Evolutionary conservation across 192 early-diverging fungal genomes (phyloP).

Genomic region (Dissophora globulifera): DNA sequence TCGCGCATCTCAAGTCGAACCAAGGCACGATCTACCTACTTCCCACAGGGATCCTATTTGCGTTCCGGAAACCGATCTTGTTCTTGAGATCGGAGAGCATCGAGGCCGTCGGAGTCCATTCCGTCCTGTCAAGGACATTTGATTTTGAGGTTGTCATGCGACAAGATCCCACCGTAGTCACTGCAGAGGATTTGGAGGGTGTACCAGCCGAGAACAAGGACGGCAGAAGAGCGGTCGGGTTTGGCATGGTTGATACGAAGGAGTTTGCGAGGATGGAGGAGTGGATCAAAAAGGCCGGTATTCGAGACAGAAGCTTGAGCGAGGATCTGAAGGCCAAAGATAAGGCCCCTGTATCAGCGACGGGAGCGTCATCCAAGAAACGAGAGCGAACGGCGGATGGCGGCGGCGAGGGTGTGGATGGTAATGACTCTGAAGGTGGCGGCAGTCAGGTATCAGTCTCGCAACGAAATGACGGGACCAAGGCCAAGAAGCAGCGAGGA

Average conservation of each 20-base stretch:
- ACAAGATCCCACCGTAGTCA: background rate
- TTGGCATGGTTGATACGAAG: constrained; percentile 47
- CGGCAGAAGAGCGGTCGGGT: constrained; percentile 22
- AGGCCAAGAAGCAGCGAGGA: background rate
- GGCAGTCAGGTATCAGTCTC: constrained; percentile 2
- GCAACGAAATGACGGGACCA: background rate
- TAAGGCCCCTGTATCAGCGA: too few species aligned
- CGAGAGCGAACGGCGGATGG: constrained; percentile 18
- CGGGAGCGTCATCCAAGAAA: constrained; percentile 5
- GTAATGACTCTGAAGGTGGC: background rate
- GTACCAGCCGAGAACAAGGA: constrained; percentile 18
- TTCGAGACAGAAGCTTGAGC: constrained; percentile 44
- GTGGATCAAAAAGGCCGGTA: constrained; percentile 47
- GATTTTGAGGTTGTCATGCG: constrained; percentile 48
- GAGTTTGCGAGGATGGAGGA: constrained; percentile 45
- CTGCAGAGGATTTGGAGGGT: constrained; percentile 33
- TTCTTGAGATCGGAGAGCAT: constrained; percentile 21
- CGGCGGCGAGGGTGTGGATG: constrained; percentile 12
- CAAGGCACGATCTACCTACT: constrained; percentile 43
- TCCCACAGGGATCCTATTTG: constrained; percentile 39
- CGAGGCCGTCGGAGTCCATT: constrained; percentile 30
- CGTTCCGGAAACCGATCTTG: constrained; percentile 45
- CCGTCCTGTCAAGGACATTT: constrained; percentile 41
- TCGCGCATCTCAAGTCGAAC: constrained; percentile 46
- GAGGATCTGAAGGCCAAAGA: constrained; percentile 53